phyloP scores from a whole-genome alignment of 164 flowering plant species.

The Stephania yunnanensis region DNA sequence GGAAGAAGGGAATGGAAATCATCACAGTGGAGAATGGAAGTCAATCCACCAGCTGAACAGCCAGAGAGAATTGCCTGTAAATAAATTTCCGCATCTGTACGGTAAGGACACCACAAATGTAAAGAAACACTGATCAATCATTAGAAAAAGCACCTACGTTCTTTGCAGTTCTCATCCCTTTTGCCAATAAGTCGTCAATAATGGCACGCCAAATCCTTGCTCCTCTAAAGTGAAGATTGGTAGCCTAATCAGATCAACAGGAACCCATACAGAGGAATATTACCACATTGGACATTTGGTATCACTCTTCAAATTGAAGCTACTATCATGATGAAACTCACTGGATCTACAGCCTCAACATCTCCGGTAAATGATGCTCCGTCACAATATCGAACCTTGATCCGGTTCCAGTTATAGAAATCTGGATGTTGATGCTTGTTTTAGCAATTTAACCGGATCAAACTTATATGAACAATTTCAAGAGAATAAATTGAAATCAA shows the following conservation, averaged over 20 bases:
- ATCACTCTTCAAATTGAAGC: not conserved
- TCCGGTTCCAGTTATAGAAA: slow-evolving; percentile 67
- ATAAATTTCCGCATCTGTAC: not conserved
- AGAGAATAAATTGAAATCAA: not conserved
- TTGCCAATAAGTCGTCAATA: slow-evolving; percentile 56
- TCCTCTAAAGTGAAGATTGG: slow-evolving; percentile 74
- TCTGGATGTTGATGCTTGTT: slow-evolving; percentile 27
- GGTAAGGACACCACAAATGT: not conserved
- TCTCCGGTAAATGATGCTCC: slow-evolving; percentile 80
- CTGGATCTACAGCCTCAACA: slow-evolving; percentile 52
- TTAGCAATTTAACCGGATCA: not conserved
- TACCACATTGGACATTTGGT: not conserved
- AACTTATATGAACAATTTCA: not conserved
- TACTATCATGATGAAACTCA: slow-evolving; percentile 19
- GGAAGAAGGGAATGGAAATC: slow-evolving; percentile 61
- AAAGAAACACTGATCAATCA: not conserved
- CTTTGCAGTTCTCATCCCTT: slow-evolving; percentile 69
- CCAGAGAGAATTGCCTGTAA: slow-evolving; percentile 86
- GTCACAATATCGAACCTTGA: slow-evolving; percentile 70
- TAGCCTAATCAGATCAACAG: slow-evolving; percentile 34
- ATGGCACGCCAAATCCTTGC: slow-evolving; percentile 58
- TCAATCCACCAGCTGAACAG: slow-evolving; percentile 95
- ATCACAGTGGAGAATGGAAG: slow-evolving; percentile 86
- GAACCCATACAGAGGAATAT: not conserved
- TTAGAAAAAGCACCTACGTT: slow-evolving; percentile 37